Percentiles rank a stretch among this genome's conserved stretches.
These are phyloP conservation scores for Cryptosporidium sp. DNA, from an alignment of 169 alveolate genomes.

Conservation along the genomic window DNA sequence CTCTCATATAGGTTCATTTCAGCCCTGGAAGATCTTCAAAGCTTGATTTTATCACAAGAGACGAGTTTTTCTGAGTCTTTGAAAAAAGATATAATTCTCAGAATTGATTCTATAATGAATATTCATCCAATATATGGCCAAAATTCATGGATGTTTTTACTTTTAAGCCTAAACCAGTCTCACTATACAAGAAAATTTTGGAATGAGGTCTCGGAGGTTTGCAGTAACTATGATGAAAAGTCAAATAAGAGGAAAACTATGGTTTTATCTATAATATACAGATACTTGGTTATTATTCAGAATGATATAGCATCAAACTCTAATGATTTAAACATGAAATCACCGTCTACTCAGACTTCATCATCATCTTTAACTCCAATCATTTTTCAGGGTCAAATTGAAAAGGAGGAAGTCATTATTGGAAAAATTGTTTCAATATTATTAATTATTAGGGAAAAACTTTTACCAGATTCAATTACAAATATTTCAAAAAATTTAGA, in stretches of 20 bases:
- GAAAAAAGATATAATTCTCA: background rate
- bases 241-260: background rate
- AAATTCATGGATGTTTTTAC: slow-evolving; percentile 22
- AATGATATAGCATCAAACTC: background rate
- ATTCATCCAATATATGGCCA: background rate
- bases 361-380: background rate
- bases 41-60: slow-evolving; percentile 3
- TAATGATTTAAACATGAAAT: background rate
- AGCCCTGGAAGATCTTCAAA: slow-evolving; percentile 17
- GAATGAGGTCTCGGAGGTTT: slow-evolving; percentile 4
- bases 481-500: slow-evolving; percentile 6
- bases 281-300: background rate
- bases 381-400: background rate
- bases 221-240: background rate
- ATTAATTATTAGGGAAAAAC: slow-evolving; percentile 13
- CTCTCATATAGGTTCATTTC: slow-evolving; percentile 46
- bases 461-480: slow-evolving; percentile 40
- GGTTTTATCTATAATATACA: background rate
- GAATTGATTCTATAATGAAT: slow-evolving; percentile 4
- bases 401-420: slow-evolving; percentile 7
- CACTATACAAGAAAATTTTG: slow-evolving; percentile 8
- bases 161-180: slow-evolving; percentile 37
- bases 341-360: slow-evolving; percentile 5
- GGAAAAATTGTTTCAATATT: background rate
- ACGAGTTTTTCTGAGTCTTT: background rate